phyloP scores from a whole-genome alignment of 2,329 filamentous ascomycete genomes.

The Cercospora brassicicola region DNA sequence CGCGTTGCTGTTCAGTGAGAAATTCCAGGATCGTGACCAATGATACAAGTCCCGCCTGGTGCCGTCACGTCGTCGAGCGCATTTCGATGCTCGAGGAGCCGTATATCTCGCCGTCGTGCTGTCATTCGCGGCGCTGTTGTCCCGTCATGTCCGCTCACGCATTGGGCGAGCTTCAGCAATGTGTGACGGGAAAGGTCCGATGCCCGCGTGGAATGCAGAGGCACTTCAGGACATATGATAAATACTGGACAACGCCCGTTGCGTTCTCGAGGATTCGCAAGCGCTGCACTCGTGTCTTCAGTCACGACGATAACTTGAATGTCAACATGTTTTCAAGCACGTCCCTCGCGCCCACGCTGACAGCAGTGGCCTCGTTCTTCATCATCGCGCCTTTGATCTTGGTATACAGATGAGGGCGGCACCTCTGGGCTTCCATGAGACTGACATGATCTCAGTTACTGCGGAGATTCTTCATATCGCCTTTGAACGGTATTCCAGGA shows the following conservation, averaged over 20 bases:
- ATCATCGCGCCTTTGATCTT: not conserved
- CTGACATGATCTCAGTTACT: not conserved
- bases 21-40: not conserved
- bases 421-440: not conserved
- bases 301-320: not conserved
- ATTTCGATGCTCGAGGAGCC: not conserved
- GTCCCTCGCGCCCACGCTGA: not conserved
- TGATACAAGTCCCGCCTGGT: not conserved
- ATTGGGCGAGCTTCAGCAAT: not conserved
- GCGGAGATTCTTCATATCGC: conserved; percentile 12
- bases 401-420: not conserved
- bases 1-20: not conserved
- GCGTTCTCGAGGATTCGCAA: not conserved
- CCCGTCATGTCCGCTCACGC: not conserved
- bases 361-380: not conserved
- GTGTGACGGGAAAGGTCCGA: not conserved
- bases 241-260: not conserved
- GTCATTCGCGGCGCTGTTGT: not conserved
- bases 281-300: not conserved
- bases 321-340: not conserved
- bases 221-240: not conserved
- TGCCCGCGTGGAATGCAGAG: not conserved
- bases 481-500: conserved; percentile 33
- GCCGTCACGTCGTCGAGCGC: not conserved
- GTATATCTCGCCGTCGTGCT: not conserved